phyloP scores from a whole-genome alignment of 495 filamentous ascomycete genomes.

The Talaromyces wortmannii region DNA sequence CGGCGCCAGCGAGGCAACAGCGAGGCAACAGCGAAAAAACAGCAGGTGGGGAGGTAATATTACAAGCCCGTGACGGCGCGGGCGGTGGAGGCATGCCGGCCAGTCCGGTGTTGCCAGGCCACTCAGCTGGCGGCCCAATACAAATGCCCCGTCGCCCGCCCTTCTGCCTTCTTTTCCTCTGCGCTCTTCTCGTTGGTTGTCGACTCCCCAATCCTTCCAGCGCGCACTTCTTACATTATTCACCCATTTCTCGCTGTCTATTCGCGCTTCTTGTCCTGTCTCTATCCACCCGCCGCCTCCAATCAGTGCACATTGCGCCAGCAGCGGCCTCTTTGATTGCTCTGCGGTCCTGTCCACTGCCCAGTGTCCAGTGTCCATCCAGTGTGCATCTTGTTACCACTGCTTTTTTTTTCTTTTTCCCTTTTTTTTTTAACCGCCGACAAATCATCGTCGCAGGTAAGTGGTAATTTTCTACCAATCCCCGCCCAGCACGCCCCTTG shows the following conservation, averaged over 20 bases:
- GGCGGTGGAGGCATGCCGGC: background rate
- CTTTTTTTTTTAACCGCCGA: no score
- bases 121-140: conserved; percentile 26
- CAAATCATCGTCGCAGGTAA: background rate
- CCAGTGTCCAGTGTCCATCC: no score
- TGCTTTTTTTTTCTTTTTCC: no score
- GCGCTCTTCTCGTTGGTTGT: background rate
- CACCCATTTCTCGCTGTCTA: background rate
- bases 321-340: background rate
- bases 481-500: background rate
- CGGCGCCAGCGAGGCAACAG: no score
- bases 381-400: no score
- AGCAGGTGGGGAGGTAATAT: background rate
- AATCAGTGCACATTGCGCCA: background rate
- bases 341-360: background rate
- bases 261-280: background rate
- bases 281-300: background rate
- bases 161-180: conserved; percentile 9
- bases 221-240: background rate
- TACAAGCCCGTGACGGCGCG: background rate
- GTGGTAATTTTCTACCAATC: background rate
- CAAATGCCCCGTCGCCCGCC: conserved; percentile 44
- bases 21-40: no score
- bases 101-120: conserved; percentile 5
- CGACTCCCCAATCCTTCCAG: background rate